Evolutionary conservation across 164 flowering plant genomes (phyloP).

Genomic region (Chloranthus sessilifolius): DNA sequence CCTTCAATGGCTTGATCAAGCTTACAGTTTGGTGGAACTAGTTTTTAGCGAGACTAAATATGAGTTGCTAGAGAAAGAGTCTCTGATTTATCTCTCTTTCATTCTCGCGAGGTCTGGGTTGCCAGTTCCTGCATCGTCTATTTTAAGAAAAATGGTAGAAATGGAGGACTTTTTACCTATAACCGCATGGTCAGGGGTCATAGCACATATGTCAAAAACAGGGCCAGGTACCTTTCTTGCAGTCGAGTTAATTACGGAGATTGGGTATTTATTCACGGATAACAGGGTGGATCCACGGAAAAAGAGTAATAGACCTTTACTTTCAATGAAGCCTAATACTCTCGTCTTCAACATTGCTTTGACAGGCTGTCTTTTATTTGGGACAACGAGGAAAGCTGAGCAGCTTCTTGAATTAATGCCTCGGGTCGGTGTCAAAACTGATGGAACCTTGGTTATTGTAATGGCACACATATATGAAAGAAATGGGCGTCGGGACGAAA

Average conservation of each 20-base stretch:
- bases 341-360: slow-evolving; percentile 58
- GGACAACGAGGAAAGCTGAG: slow-evolving; percentile 83
- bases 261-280: slow-evolving; percentile 76
- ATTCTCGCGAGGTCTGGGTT: slow-evolving; percentile 58
- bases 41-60: slow-evolving; percentile 60
- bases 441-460: slow-evolving; percentile 44
- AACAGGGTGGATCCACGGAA: slow-evolving; percentile 83
- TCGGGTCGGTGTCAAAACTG: slow-evolving; percentile 57
- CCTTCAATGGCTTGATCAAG: slow-evolving; percentile 54
- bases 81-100: slow-evolving; percentile 61
- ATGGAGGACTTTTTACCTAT: slow-evolving; percentile 65
- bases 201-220: slow-evolving; percentile 70
- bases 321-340: slow-evolving; percentile 85
- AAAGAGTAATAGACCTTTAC: slow-evolving; percentile 66
- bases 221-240: slow-evolving; percentile 71
- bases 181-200: slow-evolving; percentile 69
- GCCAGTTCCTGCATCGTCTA: slow-evolving; percentile 66
- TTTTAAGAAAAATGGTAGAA: slow-evolving; percentile 72
- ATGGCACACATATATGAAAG: slow-evolving; percentile 90
- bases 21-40: slow-evolving; percentile 53
- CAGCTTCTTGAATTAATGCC: slow-evolving; percentile 89
- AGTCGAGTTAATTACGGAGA: slow-evolving; percentile 79
- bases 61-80: slow-evolving; percentile 56
- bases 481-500: slow-evolving; percentile 85
- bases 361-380: slow-evolving; percentile 69